Conservation (phyloP, 176 grass and related monocot genomes). For the Eleusine indica region DNA sequence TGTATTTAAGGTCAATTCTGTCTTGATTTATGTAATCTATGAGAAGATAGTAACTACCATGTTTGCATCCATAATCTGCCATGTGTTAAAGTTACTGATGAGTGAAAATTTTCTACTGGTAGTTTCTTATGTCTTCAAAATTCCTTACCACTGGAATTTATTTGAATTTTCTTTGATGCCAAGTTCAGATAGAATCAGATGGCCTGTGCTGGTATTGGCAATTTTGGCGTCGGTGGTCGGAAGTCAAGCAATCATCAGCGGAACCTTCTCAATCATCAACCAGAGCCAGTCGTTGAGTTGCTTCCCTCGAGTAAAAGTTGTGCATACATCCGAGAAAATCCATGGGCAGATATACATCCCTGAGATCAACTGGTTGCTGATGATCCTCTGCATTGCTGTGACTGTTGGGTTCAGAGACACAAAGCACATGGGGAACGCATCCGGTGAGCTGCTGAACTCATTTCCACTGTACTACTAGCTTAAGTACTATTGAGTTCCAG, state of each 20-base stretch:
- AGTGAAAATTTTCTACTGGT: not conserved
- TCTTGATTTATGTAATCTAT: not conserved
- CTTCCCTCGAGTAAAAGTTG: constrained; percentile 96
- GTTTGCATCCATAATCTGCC: not conserved
- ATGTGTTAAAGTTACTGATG: not conserved
- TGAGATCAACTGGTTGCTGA: constrained; percentile 98
- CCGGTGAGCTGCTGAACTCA: constrained; percentile 54
- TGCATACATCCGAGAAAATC: constrained; percentile 91
- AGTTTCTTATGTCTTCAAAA: not conserved
- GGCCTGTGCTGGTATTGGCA: constrained; percentile 80
- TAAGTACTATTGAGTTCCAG: not conserved
- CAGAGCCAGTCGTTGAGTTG: constrained; percentile 94
- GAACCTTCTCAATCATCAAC: constrained; percentile 97
- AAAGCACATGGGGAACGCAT: constrained; percentile 97
- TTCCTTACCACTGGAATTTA: constrained; percentile 8
- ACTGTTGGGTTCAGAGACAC: constrained; percentile 96
- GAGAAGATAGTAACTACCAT: not conserved
- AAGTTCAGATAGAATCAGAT: constrained; percentile 78
- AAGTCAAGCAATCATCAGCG: constrained; percentile 98
- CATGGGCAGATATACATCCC: constrained; percentile 99
- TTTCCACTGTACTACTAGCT: not conserved
- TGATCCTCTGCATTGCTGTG: constrained; percentile 94
- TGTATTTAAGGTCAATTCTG: not conserved
- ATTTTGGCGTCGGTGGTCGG: constrained; percentile 97
- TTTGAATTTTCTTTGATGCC: constrained; percentile 2